Evolutionary conservation across 31 red algal species (phyloP).

Genomic region (Odonthalia washingtoniensis): DNA sequence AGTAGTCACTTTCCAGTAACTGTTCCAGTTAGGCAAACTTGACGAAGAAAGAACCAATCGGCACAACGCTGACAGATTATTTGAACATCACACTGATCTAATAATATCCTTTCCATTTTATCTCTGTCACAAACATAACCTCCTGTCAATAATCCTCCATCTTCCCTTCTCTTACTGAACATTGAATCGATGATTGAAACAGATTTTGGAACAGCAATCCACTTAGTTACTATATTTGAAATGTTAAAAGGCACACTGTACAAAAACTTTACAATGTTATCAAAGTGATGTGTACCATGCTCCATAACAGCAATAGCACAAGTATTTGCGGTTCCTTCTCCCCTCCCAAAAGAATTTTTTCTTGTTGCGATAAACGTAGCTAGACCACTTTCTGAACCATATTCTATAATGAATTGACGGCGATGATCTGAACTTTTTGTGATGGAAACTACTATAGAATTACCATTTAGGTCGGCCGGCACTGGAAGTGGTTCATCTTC

Average conservation of each 20-base stretch:
- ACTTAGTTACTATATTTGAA: constrained; percentile 12
- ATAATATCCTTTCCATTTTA: background rate
- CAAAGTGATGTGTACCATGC: no score
- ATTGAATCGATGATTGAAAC: background rate
- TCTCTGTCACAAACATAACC: background rate
- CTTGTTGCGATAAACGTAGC: background rate
- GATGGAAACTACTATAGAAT: background rate
- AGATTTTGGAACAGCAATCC: constrained; percentile 5
- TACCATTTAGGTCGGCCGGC: background rate
- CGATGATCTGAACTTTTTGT: constrained; percentile 1
- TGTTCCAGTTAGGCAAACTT: constrained; percentile 14
- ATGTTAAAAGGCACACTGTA: background rate
- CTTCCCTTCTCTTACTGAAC: background rate
- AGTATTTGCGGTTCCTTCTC: no score
- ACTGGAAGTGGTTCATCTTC: background rate
- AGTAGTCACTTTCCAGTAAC: background rate
- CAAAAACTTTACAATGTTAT: background rate
- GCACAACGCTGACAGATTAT: background rate
- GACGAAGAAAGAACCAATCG: constrained; percentile 7
- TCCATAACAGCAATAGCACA: background rate
- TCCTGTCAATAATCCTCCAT: background rate
- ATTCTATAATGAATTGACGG: background rate
- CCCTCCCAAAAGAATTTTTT: no score
- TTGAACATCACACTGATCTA: background rate
- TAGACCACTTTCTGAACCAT: background rate